Percentiles rank a stretch among this genome's conserved stretches.
These are phyloP conservation scores for Cercis canadensis DNA, from an alignment of 306 rosid species.

Conservation along the genomic window DNA sequence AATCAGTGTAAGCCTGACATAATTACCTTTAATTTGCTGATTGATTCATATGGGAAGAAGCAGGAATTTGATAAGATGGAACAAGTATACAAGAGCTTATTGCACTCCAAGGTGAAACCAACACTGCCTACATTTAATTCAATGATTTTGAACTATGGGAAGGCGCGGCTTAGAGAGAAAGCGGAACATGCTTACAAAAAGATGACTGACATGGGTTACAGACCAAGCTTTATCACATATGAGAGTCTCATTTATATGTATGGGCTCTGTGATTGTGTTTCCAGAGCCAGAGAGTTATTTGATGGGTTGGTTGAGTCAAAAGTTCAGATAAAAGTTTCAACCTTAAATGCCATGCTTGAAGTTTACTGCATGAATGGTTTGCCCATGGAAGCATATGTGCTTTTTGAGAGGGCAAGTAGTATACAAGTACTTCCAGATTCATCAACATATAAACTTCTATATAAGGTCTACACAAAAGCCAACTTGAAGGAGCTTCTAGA, in stretches of 20 bases:
- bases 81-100: conserved; percentile 86
- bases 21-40: conserved; percentile 81
- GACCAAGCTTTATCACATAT: conserved; percentile 74
- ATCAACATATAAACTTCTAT: conserved; percentile 89
- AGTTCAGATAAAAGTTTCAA: conserved; percentile 69
- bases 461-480: conserved; percentile 87
- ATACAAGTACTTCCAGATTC: conserved; percentile 57
- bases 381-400: conserved; percentile 77
- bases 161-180: conserved; percentile 74
- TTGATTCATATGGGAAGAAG: conserved; percentile 92
- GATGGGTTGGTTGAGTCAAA: conserved; percentile 66
- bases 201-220: conserved; percentile 76
- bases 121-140: conserved; percentile 90
- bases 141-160: conserved; percentile 91
- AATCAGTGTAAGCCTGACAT: conserved; percentile 77
- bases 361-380: conserved; percentile 90
- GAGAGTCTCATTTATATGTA: conserved; percentile 87
- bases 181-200: conserved; percentile 65
- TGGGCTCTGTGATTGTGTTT: conserved; percentile 77
- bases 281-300: conserved; percentile 76
- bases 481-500: conserved; percentile 72
- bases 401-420: conserved; percentile 58
- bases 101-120: conserved; percentile 78
- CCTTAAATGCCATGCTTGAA: conserved; percentile 88
- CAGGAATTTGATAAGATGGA: conserved; percentile 95